These are phyloP conservation scores for Chrysophaeum taylorii DNA, from an alignment of 352 stramenopile genomes.

Conservation along the genomic window DNA sequence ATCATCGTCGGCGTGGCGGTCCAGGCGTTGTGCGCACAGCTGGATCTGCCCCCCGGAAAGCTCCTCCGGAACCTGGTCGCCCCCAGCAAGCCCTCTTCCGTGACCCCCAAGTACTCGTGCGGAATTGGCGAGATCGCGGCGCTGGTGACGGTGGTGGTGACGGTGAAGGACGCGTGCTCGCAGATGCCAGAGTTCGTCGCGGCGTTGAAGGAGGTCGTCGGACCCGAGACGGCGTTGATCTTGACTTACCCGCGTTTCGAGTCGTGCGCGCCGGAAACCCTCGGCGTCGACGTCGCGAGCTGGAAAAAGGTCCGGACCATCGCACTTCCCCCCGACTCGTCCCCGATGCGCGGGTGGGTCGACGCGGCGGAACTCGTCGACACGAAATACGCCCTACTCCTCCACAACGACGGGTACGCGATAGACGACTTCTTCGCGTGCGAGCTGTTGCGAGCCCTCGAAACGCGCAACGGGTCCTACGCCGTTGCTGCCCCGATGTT, in stretches of 20 bases:
- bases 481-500: constrained; percentile 5
- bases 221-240: background rate
- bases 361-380: background rate
- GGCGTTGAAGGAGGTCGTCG: background rate
- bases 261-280: background rate
- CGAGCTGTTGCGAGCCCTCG: background rate
- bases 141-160: background rate
- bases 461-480: background rate
- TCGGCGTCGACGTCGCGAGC: background rate
- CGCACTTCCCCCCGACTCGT: background rate
- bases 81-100: background rate
- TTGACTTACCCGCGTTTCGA: background rate
- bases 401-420: constrained; percentile 11
- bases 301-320: background rate
- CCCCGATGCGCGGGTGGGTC: background rate
- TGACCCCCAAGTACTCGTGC: constrained; percentile 1
- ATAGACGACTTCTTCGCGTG: constrained; percentile 1
- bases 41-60: background rate
- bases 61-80: background rate
- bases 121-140: background rate
- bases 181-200: constrained; percentile 6
- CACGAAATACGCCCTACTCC: background rate
- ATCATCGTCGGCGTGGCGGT: background rate
- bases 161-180: constrained; percentile 3
- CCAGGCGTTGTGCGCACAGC: background rate